Conservation (phyloP, 306 rosid species). For the Glycine tomentella region DNA sequence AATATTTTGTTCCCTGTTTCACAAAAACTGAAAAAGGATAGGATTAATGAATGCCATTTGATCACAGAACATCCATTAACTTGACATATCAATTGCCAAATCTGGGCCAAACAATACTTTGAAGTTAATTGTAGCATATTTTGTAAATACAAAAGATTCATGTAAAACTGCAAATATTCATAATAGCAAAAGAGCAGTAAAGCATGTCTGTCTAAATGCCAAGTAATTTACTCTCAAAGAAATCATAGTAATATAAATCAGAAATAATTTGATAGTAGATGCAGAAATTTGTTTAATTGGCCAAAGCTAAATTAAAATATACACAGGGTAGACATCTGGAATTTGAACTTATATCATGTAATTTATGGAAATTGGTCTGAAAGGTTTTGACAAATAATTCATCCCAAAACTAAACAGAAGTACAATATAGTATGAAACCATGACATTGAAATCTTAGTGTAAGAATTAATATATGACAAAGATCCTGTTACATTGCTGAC, state of each 20-base stretch:
- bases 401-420: conserved; percentile 19
- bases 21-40: conserved; percentile 25
- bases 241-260: conserved; percentile 1
- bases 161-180: no score
- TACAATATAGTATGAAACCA: conserved; percentile 1
- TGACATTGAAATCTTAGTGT: conserved; percentile 17
- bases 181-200: no score
- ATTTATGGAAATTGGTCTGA: neutral
- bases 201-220: no score
- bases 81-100: conserved; percentile 2
- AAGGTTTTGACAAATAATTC: conserved; percentile 13
- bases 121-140: conserved; percentile 15
- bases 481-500: conserved; percentile 19
- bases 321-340: conserved; percentile 1
- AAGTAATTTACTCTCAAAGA: neutral
- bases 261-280: no score
- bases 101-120: conserved; percentile 21
- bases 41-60: conserved; percentile 1
- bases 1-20: conserved; percentile 9
- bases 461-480: neutral
- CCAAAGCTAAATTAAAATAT: conserved; percentile 18
- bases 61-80: conserved; percentile 18
- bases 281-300: neutral
- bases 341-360: conserved; percentile 25
- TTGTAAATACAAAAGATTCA: neutral